Base-by-base conservation (phyloP, 495 filamentous ascomycete species). In the Hypoxylon crocopeplum region DNA sequence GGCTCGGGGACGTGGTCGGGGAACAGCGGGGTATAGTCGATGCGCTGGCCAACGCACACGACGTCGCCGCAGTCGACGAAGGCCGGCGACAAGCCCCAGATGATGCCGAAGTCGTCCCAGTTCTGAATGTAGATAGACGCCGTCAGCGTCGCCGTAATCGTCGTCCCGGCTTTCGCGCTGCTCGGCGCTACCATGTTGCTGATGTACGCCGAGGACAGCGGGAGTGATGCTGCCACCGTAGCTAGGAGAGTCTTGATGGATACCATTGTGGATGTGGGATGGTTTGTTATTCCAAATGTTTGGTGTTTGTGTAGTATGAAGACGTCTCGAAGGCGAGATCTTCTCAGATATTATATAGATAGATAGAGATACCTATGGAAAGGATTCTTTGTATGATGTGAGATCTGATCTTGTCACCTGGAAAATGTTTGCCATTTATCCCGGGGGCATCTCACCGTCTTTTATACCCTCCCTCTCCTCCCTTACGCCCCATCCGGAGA, bases 101-200 rank as follows among this genome's bases (percentile, higher is more conserved):
- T 47, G 63, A 69, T 69, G 48, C 59, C 58, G 59, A 58, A 69
- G 67, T 69, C 67, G 48, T 59, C 53, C 67, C 67, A 69, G 59
- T 69, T 69, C 67, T 69, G 67, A 46, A 69, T 58, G 59, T 69
- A 69, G 67, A 61, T 64, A 0, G 51, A 21, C 6, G 59, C 58
- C 6, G 19, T 53, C 13, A 69, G 53, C 5, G 63, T 66, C 10
- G 42, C 56, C 5, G 41, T 57, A 22, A 69, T 19, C 25, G 36
- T 64, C 1, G 47, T 2, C 0, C 59, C 67, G 56, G 63, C 52
- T 3, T 25, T 29, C 1, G 53, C 64, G 1, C 45, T 36, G 1
- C 47, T 48, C 13, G 61, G 61, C 32, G 45, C 48, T 0, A 5
- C 25, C 11, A 64, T 19, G 22, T 25, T 16, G 5, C 42, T 50